Conservation (phyloP, 2,329 filamentous ascomycete genomes). For the Aspergillus melleus region DNA sequence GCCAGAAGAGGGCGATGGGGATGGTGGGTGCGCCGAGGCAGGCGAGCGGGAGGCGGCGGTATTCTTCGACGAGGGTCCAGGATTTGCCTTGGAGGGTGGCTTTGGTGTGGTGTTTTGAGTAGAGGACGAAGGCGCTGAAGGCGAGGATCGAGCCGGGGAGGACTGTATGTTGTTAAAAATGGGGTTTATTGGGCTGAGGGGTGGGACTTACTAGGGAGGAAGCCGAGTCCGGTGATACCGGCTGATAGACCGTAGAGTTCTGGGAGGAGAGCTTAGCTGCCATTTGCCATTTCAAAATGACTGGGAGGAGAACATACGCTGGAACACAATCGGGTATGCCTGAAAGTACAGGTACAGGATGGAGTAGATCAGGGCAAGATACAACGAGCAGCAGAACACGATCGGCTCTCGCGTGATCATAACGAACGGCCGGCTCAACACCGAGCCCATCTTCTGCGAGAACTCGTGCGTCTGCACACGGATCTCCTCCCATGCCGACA, state of each 20-base stretch:
- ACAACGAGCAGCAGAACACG: slow-evolving; percentile 66
- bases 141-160: slow-evolving; percentile 60
- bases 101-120: slow-evolving; percentile 58
- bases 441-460: slow-evolving; percentile 50
- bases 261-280: slow-evolving; percentile 27
- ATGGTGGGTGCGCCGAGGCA: slow-evolving; percentile 65
- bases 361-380: slow-evolving; percentile 67
- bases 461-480: slow-evolving; percentile 26
- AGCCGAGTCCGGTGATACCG: slow-evolving; percentile 30
- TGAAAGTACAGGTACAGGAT: slow-evolving; percentile 72
- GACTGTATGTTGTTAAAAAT: slow-evolving; percentile 31
- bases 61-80: slow-evolving; percentile 62
- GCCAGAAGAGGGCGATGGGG: slow-evolving; percentile 52
- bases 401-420: slow-evolving; percentile 72
- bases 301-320: slow-evolving; percentile 21
- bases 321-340: slow-evolving; percentile 69
- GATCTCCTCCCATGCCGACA: background rate
- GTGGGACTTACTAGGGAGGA: slow-evolving; percentile 26
- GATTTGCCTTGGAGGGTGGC: slow-evolving; percentile 49
- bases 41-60: slow-evolving; percentile 67
- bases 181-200: background rate
- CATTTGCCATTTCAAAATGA: background rate
- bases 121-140: slow-evolving; percentile 61
- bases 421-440: slow-evolving; percentile 67
- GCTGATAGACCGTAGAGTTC: slow-evolving; percentile 30